Evolutionary conservation across 2,329 filamentous ascomycete species (phyloP).

Genomic region (Penicillium sp.): DNA sequence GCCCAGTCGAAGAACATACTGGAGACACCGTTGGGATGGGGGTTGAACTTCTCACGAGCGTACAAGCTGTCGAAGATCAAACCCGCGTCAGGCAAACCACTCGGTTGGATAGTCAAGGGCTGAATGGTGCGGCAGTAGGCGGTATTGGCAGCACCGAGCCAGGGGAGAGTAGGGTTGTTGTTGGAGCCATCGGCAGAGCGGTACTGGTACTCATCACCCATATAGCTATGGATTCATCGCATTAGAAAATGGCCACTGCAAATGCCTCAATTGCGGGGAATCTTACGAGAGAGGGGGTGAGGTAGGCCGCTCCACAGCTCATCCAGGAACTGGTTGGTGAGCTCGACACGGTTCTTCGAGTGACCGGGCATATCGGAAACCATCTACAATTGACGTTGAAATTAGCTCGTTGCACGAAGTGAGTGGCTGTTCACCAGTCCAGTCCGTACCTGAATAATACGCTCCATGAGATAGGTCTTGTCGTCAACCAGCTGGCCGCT

Average conservation of each 20-base stretch:
- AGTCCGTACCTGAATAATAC: conserved; percentile 53
- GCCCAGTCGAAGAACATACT: conserved; percentile 69
- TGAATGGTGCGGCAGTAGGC: conserved; percentile 62
- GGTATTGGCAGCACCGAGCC: conserved; percentile 62
- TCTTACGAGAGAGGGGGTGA: conserved; percentile 64
- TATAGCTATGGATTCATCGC: conserved; percentile 28
- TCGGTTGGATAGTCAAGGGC: conserved; percentile 55
- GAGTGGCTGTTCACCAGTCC: background rate
- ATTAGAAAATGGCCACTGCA: conserved; percentile 7
- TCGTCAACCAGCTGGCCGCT: conserved; percentile 64
- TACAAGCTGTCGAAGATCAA: conserved; percentile 45
- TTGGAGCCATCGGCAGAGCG: conserved; percentile 65
- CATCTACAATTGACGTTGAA: conserved; percentile 40
- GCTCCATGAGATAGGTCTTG: conserved; percentile 72
- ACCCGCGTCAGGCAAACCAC: conserved; percentile 62
- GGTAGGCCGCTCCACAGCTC: conserved; percentile 67
- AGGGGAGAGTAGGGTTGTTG: conserved; percentile 64
- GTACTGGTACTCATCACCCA: conserved; percentile 57
- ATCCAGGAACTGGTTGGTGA: conserved; percentile 64
- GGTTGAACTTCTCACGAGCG: conserved; percentile 40
- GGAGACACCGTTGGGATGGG: conserved; percentile 66
- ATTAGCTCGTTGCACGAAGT: background rate
- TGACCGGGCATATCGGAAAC: conserved; percentile 59
- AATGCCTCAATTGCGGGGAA: background rate
- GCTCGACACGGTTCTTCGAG: conserved; percentile 56